These are phyloP conservation scores for Dactylorhiza incarnata DNA, from an alignment of 106 monocot genomes.

Conservation along the genomic window DNA sequence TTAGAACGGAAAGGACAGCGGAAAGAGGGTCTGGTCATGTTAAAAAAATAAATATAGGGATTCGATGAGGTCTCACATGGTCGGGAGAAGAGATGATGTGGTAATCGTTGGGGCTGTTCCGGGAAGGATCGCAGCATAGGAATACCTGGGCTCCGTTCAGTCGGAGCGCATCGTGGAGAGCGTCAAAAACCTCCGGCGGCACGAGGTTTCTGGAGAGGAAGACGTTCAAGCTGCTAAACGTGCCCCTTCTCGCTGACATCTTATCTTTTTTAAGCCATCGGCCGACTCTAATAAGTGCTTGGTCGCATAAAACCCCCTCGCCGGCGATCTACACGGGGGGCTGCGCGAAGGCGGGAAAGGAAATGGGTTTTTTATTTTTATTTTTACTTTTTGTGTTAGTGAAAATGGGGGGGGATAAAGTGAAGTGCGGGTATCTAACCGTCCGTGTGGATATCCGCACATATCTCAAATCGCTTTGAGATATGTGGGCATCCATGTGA, in stretches of 20 bases:
- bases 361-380: no score
- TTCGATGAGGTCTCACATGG: slow-evolving; percentile 36
- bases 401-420: no score
- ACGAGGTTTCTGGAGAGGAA: slow-evolving; percentile 84
- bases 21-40: neutral
- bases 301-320: no score
- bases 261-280: no score
- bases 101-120: slow-evolving; percentile 55
- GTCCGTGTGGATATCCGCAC: no score
- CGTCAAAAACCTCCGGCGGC: slow-evolving; percentile 77
- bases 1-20: neutral
- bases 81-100: slow-evolving; percentile 80
- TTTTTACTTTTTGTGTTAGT: no score
- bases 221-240: slow-evolving; percentile 69
- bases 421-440: no score
- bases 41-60: neutral
- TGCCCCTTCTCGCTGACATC: slow-evolving; percentile 22
- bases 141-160: slow-evolving; percentile 84
- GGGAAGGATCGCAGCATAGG: slow-evolving; percentile 73
- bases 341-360: no score
- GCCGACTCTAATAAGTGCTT: no score
- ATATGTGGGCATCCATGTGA: no score
- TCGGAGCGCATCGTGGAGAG: slow-evolving; percentile 81
- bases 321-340: no score
- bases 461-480: no score